Evolutionary conservation across 371 early-diverging fungal genomes (phyloP).

Genomic region (Mucor piriformis): DNA sequence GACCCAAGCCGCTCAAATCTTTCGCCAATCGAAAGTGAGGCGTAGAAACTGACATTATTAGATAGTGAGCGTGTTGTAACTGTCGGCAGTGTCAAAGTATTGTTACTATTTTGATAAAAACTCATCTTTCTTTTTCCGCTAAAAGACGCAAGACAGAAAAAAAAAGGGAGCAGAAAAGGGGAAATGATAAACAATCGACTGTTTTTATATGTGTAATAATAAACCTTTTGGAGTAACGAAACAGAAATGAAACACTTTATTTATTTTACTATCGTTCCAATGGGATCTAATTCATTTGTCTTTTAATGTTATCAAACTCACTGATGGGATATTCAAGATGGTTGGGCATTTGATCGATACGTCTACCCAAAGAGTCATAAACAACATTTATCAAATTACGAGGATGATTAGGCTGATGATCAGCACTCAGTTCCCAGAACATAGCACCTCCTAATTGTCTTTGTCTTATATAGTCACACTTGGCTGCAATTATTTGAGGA

Average conservation of each 20-base stretch:
- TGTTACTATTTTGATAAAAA: neutral
- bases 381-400: constrained; percentile 52
- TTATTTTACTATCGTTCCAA: neutral
- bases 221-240: no score
- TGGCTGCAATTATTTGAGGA: constrained; percentile 65
- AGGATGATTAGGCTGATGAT: constrained; percentile 45
- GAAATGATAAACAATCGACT: neutral
- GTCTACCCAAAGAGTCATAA: constrained; percentile 37
- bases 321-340: constrained; percentile 55
- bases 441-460: constrained; percentile 79
- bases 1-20: constrained; percentile 34
- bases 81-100: constrained; percentile 4
- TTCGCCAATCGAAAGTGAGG: constrained; percentile 12
- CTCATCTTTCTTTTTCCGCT: constrained; percentile 2
- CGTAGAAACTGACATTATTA: constrained; percentile 9
- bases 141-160: neutral
- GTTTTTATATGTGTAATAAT: no score
- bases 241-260: neutral
- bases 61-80: constrained; percentile 3
- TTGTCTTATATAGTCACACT: constrained; percentile 72
- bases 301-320: constrained; percentile 53
- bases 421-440: constrained; percentile 83
- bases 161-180: neutral
- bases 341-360: constrained; percentile 44
- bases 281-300: constrained; percentile 11